Percentiles rank a stretch among this genome's conserved stretches.
Conservation (phyloP, 139 green algal species). For the Closterium sp. region DNA sequence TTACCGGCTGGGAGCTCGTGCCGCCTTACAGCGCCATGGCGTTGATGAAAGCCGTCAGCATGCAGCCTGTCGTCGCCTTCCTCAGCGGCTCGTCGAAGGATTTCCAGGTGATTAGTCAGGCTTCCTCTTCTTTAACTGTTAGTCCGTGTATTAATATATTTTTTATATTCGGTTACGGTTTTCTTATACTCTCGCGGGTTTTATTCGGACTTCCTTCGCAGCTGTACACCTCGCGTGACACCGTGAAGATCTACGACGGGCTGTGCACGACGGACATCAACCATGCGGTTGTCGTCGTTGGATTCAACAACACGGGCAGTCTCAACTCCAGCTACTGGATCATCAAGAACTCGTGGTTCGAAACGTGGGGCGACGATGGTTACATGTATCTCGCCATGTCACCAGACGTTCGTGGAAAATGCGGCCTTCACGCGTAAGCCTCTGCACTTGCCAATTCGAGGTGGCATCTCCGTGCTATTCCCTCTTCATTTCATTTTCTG, state of each 20-base stretch:
- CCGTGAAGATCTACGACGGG: slow-evolving; percentile 14
- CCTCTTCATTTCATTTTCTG: neutral
- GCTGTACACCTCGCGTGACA: slow-evolving; percentile 73
- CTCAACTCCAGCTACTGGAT: slow-evolving; percentile 79
- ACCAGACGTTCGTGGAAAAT: slow-evolving; percentile 67
- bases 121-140: neutral
- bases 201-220: slow-evolving; percentile 62
- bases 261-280: slow-evolving; percentile 24
- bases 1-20: slow-evolving; percentile 82
- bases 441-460: neutral
- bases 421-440: slow-evolving; percentile 67
- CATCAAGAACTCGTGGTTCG: slow-evolving; percentile 93
- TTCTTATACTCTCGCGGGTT: neutral
- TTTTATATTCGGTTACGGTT: neutral
- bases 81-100: slow-evolving; percentile 76
- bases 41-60: slow-evolving; percentile 65
- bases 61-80: slow-evolving; percentile 86
- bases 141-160: neutral
- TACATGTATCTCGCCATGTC: slow-evolving; percentile 78
- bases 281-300: slow-evolving; percentile 58
- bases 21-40: slow-evolving; percentile 58
- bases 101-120: neutral
- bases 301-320: slow-evolving; percentile 37
- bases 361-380: slow-evolving; percentile 78
- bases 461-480: neutral